These are phyloP conservation scores for Physcia stellaris DNA, from an alignment of 495 filamentous ascomycete species.

Conservation along the genomic window DNA sequence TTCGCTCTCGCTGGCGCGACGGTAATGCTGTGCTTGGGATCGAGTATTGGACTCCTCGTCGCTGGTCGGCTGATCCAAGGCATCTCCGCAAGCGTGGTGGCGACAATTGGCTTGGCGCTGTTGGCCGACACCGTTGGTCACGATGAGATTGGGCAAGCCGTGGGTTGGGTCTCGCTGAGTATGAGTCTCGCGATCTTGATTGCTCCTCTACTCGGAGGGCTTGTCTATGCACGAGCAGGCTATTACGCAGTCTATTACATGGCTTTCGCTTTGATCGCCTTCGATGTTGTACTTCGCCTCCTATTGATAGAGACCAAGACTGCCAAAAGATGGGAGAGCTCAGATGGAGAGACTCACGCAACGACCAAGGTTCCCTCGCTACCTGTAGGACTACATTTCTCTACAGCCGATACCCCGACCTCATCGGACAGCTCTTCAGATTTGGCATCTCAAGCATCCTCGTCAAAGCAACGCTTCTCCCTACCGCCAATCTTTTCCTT, in stretches of 20 bases:
- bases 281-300: conserved; percentile 59
- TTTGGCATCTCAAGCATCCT: background rate
- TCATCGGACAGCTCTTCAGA: background rate
- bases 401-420: background rate
- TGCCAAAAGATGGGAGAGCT: conserved; percentile 45
- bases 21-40: conserved; percentile 62
- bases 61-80: conserved; percentile 66
- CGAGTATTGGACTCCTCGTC: conserved; percentile 49
- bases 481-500: conserved; percentile 26
- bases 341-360: background rate
- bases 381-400: background rate
- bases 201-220: conserved; percentile 64
- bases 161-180: conserved; percentile 61
- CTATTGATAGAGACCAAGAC: conserved; percentile 66
- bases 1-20: conserved; percentile 56
- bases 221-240: conserved; percentile 59
- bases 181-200: conserved; percentile 57
- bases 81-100: conserved; percentile 56
- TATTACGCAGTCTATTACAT: conserved; percentile 67
- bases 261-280: conserved; percentile 50
- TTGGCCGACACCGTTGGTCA: conserved; percentile 71
- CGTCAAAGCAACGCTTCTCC: background rate
- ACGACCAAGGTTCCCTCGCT: background rate
- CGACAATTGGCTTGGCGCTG: conserved; percentile 50
- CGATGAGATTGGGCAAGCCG: conserved; percentile 49